Conservation (phyloP, 2,329 filamentous ascomycete genomes). For the Fusarium miscanthi region DNA sequence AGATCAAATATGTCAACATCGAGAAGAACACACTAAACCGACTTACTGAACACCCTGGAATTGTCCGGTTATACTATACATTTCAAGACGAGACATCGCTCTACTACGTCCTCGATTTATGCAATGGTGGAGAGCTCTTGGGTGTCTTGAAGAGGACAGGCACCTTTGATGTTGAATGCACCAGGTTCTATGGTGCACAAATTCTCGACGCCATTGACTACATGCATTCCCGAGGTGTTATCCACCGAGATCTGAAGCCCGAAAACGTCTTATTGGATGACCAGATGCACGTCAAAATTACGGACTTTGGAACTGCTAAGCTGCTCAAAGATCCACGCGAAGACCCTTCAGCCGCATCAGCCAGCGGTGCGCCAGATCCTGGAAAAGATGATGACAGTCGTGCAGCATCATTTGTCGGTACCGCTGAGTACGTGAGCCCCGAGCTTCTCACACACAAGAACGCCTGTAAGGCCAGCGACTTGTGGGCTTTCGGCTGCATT, state of each 20-base stretch:
- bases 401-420: constrained; percentile 95
- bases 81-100: constrained; percentile 97
- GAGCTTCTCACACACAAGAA: constrained; percentile 97
- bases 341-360: constrained; percentile 51
- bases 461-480: constrained; percentile 95
- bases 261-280: constrained; percentile 96
- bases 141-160: constrained; percentile 94
- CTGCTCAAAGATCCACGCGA: constrained; percentile 67
- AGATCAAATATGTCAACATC: constrained; percentile 99
- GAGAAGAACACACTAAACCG: constrained; percentile 98
- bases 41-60: constrained; percentile 94
- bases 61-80: constrained; percentile 97
- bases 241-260: constrained; percentile 95
- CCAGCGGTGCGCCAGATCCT: constrained; percentile 52
- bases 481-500: constrained; percentile 99
- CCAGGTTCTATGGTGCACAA: constrained; percentile 92
- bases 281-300: constrained; percentile 98
- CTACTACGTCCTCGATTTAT: constrained; percentile 96
- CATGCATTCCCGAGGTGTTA: constrained; percentile 96
- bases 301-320: constrained; percentile 98
- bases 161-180: constrained; percentile 95
- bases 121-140: constrained; percentile 89
- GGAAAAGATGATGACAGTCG: constrained; percentile 71
- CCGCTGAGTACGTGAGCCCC: constrained; percentile 97
- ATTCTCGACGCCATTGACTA: constrained; percentile 97